These are phyloP conservation scores for Fusarium xylarioides DNA, from an alignment of 2,329 filamentous ascomycete species.

Conservation along the genomic window DNA sequence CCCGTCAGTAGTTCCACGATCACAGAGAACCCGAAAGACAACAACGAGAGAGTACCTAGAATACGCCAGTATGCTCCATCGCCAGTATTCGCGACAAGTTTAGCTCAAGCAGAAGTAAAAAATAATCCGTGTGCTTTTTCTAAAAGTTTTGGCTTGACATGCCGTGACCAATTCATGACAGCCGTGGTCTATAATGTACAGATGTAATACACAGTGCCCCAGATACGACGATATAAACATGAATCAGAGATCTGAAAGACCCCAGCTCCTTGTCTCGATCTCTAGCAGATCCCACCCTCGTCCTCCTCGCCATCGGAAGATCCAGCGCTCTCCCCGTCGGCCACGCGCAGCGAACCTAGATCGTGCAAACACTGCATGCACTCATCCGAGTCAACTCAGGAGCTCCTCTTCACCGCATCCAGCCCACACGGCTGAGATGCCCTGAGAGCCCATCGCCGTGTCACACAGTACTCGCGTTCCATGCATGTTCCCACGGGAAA, in stretches of 20 bases:
- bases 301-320: conserved; percentile 25
- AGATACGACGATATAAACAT: neutral
- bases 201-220: neutral
- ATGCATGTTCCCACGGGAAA: conserved; percentile 17
- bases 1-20: neutral
- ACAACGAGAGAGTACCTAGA: neutral
- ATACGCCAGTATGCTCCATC: neutral
- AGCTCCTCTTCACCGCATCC: conserved; percentile 32
- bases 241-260: conserved; percentile 8
- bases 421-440: neutral
- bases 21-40: neutral
- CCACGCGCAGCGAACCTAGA: conserved; percentile 11
- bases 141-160: neutral
- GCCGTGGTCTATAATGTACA: conserved; percentile 13
- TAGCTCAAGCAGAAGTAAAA: neutral
- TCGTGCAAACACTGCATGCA: conserved; percentile 25
- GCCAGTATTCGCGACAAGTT: neutral
- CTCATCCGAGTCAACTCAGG: conserved; percentile 12
- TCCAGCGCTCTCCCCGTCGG: conserved; percentile 25
- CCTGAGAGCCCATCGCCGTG: conserved; percentile 6
- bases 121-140: neutral
- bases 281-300: conserved; percentile 13
- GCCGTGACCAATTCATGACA: neutral
- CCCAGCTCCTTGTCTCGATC: neutral
- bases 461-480: conserved; percentile 13